Conservation (phyloP, 2,329 filamentous ascomycete species). For the Tolypocladium nubicola region DNA sequence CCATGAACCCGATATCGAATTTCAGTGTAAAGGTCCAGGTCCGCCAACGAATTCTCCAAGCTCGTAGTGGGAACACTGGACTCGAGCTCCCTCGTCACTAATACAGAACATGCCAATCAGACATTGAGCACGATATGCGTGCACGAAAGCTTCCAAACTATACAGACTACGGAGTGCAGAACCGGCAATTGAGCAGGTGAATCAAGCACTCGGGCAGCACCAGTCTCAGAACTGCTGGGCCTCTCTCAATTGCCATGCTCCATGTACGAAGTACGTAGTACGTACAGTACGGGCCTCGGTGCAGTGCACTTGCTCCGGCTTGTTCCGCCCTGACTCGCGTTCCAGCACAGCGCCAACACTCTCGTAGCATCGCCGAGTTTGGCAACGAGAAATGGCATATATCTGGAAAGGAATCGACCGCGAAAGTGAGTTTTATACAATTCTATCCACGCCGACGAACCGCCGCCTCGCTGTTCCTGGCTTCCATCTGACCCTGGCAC, state of each 20-base stretch:
- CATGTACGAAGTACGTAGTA: too few relatives aligned
- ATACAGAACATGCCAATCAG: background rate
- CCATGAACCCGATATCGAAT: too few relatives aligned
- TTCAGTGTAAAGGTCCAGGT: background rate
- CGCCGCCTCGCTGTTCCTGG: background rate
- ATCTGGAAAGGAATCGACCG: too few relatives aligned
- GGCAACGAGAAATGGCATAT: background rate
- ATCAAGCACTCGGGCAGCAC: background rate
- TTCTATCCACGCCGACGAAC: background rate
- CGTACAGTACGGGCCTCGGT: background rate
- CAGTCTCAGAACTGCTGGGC: background rate
- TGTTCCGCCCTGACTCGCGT: background rate
- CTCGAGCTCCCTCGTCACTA: background rate
- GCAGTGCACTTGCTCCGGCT: background rate
- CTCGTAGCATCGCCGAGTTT: background rate
- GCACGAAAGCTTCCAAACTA: background rate
- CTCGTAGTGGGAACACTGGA: background rate
- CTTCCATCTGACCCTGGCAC: background rate
- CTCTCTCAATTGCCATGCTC: background rate
- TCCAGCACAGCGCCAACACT: background rate
- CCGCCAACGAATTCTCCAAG: background rate
- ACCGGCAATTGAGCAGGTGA: background rate
- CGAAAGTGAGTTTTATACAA: too few relatives aligned
- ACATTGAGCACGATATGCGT: background rate
- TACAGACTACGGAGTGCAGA: too few relatives aligned